These are phyloP conservation scores for Lasiosphaeria miniovina DNA, from an alignment of 495 filamentous ascomycete species.

Conservation along the genomic window DNA sequence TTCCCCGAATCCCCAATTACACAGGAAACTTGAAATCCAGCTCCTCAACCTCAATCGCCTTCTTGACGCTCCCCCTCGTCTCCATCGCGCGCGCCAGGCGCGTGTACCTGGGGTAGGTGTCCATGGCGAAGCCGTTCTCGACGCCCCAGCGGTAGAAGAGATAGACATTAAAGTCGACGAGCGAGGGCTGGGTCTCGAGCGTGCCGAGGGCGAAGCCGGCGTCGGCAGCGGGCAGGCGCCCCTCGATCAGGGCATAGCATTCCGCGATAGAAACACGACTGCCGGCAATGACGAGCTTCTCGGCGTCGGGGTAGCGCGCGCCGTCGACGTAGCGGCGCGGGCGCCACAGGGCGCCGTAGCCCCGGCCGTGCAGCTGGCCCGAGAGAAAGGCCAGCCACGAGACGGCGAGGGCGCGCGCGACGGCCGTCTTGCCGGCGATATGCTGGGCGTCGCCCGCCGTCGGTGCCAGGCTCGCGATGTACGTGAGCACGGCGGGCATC, in stretches of 20 bases:
- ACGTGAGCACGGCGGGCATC: background rate
- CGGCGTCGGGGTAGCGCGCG: background rate
- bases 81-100: too few relatives aligned
- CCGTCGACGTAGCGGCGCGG: conserved; percentile 4
- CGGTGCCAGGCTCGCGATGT: background rate
- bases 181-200: background rate
- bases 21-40: too few relatives aligned
- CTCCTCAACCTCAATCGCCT: too few relatives aligned
- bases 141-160: conserved; percentile 5
- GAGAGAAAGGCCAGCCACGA: conserved; percentile 4
- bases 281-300: background rate
- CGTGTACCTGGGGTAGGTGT: too few relatives aligned
- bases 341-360: conserved; percentile 5
- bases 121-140: background rate
- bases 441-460: background rate
- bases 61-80: too few relatives aligned
- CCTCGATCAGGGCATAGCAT: conserved; percentile 6
- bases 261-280: background rate
- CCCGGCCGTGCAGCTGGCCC: conserved; percentile 5
- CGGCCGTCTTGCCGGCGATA: background rate
- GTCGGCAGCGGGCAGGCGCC: background rate
- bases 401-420: background rate
- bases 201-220: background rate
- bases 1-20: too few relatives aligned
- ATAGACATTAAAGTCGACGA: conserved; percentile 11